Percentiles rank a stretch among this genome's conserved stretches.
These are phyloP conservation scores for Piromyces sp. DNA, from an alignment of 192 early-diverging fungal species.

Conservation along the genomic window DNA sequence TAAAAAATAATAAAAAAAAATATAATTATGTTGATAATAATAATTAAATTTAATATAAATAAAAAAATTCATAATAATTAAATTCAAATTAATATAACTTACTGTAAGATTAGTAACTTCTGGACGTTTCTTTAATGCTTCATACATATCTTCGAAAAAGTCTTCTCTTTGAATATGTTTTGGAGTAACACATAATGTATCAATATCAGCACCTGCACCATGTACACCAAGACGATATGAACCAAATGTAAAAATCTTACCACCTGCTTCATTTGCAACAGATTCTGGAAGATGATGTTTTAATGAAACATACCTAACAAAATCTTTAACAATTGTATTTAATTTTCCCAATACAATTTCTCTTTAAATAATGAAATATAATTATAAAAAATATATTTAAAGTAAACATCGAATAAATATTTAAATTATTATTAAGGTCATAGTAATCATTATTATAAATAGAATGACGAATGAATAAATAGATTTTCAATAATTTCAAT, in stretches of 20 bases:
- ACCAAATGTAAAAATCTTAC: constrained; percentile 95
- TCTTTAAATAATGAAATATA: constrained; percentile 17
- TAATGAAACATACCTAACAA: constrained; percentile 63
- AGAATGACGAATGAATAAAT: too few relatives aligned
- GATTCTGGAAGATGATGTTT: constrained; percentile 60
- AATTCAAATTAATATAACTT: not conserved
- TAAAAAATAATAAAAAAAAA: too few relatives aligned
- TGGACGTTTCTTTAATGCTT: constrained; percentile 55
- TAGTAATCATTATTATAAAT: too few relatives aligned
- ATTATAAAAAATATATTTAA: too few relatives aligned
- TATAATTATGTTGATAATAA: too few relatives aligned
- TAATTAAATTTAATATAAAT: too few relatives aligned
- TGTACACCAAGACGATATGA: constrained; percentile 92
- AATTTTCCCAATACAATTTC: constrained; percentile 78
- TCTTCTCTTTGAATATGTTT: constrained; percentile 74
- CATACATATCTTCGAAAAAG: constrained; percentile 80
- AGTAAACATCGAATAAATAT: too few relatives aligned
- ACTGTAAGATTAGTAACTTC: constrained; percentile 79
- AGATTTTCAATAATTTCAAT: too few relatives aligned
- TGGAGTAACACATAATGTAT: constrained; percentile 90
- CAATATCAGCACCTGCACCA: constrained; percentile 87
- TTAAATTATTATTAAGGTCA: too few relatives aligned
- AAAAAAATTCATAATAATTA: too few relatives aligned
- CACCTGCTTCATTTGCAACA: constrained; percentile 70
- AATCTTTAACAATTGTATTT: constrained; percentile 74